A percentile compares a stretch with the other conserved stretches of the same genome.
These are phyloP conservation scores for Nymphaea thermarum DNA, from an alignment of 164 flowering plant species.

Conservation along the genomic window DNA sequence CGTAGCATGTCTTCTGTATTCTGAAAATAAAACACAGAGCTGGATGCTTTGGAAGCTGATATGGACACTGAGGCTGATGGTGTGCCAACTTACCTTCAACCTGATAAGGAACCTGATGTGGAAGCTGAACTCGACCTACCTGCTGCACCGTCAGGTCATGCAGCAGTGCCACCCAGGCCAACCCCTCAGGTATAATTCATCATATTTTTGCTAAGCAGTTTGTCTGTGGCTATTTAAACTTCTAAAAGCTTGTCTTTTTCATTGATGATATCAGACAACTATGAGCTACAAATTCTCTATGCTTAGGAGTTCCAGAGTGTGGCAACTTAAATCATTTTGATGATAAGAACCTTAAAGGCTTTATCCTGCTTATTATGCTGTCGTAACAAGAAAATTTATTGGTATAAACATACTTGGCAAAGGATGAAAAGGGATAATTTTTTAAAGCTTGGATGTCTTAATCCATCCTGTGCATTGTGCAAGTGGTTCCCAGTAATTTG, in stretches of 20 bases:
- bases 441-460: no score
- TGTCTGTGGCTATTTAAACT: neutral
- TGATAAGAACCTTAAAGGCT: no score
- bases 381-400: neutral
- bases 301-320: no score
- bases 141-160: slow-evolving; percentile 69
- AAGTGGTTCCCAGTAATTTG: no score
- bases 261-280: neutral
- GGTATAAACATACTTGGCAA: no score
- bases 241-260: neutral
- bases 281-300: no score
- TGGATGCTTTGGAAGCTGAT: slow-evolving; percentile 96
- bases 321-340: no score
- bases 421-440: no score
- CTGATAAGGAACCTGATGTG: slow-evolving; percentile 64
- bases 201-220: neutral
- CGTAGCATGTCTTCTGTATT: neutral
- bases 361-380: neutral
- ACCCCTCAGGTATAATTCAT: slow-evolving; percentile 44
- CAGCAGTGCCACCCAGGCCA: slow-evolving; percentile 42
- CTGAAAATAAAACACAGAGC: slow-evolving; percentile 36
- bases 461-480: no score
- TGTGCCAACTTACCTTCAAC: slow-evolving; percentile 84
- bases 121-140: slow-evolving; percentile 83
- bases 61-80: slow-evolving; percentile 85